Evolutionary conservation across 2,329 filamentous ascomycete genomes (phyloP), one percentile per base, ranked within the genome.

Genomic region (Capronia americana): DNA sequence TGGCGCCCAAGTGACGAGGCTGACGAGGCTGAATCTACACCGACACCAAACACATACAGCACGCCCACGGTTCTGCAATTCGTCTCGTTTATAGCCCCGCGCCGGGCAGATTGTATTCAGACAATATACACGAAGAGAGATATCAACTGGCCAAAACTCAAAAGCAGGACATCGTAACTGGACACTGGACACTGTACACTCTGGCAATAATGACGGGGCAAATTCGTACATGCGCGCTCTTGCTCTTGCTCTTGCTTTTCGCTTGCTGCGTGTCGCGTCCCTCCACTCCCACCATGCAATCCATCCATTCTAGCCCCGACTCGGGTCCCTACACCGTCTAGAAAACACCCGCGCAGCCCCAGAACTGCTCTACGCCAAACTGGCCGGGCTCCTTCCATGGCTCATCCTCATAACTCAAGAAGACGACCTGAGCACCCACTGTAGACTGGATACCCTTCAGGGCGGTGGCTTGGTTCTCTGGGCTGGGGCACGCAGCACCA

Each of bases 351-450:
- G 81, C 80, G 77, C 87, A 88, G 70, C 93, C 92, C 87, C 92
- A 97, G 84, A 85, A 84, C 81, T 89, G 87, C 88, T 97, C 93
- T 74, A 93, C 92, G 68, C 81, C 80, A 79, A 88, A 92, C 38
- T 80, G 77, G 72, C 90, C 90, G 32, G 86, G 80, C 48, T 80
- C 74, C 88, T 97, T 97, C 93, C 93, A 98, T 72, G 79, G 70
- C 78, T 97, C 93, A 75, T 96, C 83, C 74, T 86, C 83, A 81
- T 85, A 92, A 72, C 88, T 91, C 87, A 97, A 96, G 83, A 96
- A 89, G 78, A 92, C 88, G 51, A 88, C 86, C 80, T 88, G 86
- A 74, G 84, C 80, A 75, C 92, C 92, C 65, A 87, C 85, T 69
- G 81, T 80, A 73, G 86, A 74, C 71, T 88, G 80, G 77, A 98